A percentile compares a stretch with the other conserved stretches of the same genome.
Evolutionary conservation across 2,329 filamentous ascomycete genomes (phyloP).

Genomic region (Calonectria leucothoes): DNA sequence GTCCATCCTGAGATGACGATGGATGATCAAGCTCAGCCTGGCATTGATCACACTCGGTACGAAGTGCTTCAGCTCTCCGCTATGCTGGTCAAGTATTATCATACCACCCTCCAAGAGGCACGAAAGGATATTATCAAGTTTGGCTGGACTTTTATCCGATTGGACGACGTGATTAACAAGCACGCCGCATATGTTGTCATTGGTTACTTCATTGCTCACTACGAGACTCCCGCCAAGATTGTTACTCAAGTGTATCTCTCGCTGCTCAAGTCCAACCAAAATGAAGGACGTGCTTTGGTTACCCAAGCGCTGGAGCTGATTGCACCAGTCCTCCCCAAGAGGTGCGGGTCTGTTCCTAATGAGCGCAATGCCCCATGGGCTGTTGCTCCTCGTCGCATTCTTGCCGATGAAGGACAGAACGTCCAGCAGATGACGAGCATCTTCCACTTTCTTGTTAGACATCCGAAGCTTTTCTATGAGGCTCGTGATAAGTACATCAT

Average conservation of each 20-base stretch:
- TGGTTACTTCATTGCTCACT: constrained; percentile 96
- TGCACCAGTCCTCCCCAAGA: constrained; percentile 91
- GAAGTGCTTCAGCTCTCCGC: constrained; percentile 95
- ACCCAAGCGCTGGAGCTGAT: constrained; percentile 95
- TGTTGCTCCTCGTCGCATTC: constrained; percentile 86
- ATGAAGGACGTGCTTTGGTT: constrained; percentile 90
- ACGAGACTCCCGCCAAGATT: constrained; percentile 96
- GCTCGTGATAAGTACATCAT: constrained; percentile 91
- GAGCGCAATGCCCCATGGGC: constrained; percentile 89
- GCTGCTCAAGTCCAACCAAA: constrained; percentile 91
- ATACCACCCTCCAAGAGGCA: constrained; percentile 86
- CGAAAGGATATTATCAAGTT: constrained; percentile 99
- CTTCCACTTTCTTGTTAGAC: constrained; percentile 94
- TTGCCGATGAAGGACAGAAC: constrained; percentile 95
- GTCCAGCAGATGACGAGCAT: constrained; percentile 96
- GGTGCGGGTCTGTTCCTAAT: constrained; percentile 74
- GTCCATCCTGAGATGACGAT: constrained; percentile 83
- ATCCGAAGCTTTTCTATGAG: constrained; percentile 94
- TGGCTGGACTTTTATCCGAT: constrained; percentile 96
- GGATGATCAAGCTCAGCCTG: constrained; percentile 85
- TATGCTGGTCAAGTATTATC: constrained; percentile 94
- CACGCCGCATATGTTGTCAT: constrained; percentile 98
- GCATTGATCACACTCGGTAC: constrained; percentile 95
- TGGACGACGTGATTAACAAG: constrained; percentile 99
- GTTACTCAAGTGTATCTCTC: constrained; percentile 95